Evolutionary conservation across 108 stramenopile genomes (phyloP).

Genomic region (Aurantiochytrium sp.): DNA sequence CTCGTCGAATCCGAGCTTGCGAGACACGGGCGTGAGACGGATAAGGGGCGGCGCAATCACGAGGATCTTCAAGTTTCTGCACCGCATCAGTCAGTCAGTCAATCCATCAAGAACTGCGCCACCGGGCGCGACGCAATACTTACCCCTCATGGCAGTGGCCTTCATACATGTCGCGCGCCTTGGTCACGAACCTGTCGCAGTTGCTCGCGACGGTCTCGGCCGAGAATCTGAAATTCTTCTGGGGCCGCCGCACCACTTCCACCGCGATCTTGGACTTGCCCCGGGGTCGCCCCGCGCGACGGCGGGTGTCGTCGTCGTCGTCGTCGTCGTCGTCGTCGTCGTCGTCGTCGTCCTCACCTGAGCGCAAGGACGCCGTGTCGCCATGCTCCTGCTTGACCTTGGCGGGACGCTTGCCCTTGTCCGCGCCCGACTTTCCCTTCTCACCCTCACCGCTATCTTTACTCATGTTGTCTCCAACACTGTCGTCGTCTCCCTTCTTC

Average conservation of each 20-base stretch:
- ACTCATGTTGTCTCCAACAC: too few relatives aligned
- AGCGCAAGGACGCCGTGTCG: too few relatives aligned
- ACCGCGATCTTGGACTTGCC: neutral
- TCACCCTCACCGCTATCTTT: too few relatives aligned
- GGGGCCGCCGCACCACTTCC: neutral
- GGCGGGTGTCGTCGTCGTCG: too few relatives aligned
- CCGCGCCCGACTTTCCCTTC: too few relatives aligned
- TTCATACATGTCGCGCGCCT: slow-evolving; percentile 10
- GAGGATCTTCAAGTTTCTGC: neutral
- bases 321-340: too few relatives aligned
- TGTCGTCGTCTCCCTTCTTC: too few relatives aligned
- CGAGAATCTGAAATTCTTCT: neutral
- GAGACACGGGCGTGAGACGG: neutral
- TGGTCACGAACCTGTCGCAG: neutral
- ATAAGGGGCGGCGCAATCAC: neutral
- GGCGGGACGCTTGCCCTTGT: too few relatives aligned
- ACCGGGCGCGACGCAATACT: neutral
- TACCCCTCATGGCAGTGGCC: slow-evolving; percentile 23
- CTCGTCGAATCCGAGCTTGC: neutral
- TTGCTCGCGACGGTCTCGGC: neutral
- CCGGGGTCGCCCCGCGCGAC: neutral
- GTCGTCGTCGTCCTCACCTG: too few relatives aligned
- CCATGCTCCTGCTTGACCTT: too few relatives aligned
- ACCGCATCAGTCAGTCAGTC: too few relatives aligned
- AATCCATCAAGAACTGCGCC: too few relatives aligned